Conservation (phyloP, 73 alveolate species). For the Uronychia setigera region DNA sequence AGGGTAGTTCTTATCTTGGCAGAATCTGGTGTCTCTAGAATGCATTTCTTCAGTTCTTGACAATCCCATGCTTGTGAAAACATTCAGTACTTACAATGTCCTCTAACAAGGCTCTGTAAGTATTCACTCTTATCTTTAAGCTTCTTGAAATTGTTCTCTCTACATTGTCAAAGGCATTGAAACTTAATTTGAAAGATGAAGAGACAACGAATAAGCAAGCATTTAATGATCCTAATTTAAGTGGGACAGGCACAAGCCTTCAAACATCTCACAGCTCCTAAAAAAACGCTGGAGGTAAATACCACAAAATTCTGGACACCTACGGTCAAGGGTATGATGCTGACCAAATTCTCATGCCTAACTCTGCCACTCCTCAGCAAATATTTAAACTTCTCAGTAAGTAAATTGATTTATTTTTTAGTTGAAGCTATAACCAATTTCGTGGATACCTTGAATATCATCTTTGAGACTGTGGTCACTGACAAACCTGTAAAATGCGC, state of each 20-base stretch:
- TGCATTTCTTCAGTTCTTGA: conserved; percentile 20
- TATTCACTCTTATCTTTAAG: conserved; percentile 21
- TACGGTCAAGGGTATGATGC: neutral
- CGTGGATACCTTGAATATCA: neutral
- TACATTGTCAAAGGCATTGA: conserved; percentile 11
- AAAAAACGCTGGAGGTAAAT: neutral
- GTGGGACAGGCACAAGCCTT: neutral
- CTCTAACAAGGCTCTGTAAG: conserved; percentile 32
- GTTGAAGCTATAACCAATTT: neutral
- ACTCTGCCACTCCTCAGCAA: neutral
- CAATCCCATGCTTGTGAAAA: conserved; percentile 26
- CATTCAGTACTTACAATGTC: conserved; percentile 27
- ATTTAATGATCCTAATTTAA: too few relatives aligned
- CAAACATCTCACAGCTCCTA: neutral
- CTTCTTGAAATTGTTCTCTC: conserved; percentile 2
- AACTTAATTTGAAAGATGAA: conserved; percentile 23
- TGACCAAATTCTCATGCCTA: neutral
- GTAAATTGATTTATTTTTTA: neutral
- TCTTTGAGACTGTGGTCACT: neutral
- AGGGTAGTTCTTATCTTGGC: conserved; percentile 21
- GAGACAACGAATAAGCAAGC: conserved; percentile 23
- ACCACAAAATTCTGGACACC: neutral
- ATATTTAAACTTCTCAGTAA: neutral
- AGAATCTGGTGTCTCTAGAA: conserved; percentile 27
- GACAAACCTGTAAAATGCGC: conserved; percentile 15